These are phyloP conservation scores for Coemansia sp. DNA, from an alignment of 192 early-diverging fungal genomes.

Conservation along the genomic window DNA sequence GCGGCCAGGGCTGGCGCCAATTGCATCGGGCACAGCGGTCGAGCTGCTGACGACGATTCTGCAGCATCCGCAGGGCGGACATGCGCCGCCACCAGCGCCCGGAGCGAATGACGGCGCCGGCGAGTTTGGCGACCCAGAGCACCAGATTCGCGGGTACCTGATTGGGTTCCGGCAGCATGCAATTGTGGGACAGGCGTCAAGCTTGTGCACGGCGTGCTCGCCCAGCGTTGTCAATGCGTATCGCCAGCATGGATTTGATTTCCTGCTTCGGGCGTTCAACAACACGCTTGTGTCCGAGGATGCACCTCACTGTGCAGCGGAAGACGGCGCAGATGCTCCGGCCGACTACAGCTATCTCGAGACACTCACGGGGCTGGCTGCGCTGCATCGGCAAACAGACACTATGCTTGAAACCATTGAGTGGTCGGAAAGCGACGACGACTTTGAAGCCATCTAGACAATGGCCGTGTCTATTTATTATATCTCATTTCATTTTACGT, in stretches of 20 bases:
- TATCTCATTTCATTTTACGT: neutral
- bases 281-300: conserved; percentile 40
- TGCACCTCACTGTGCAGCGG: conserved; percentile 25
- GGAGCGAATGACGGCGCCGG: conserved; percentile 6
- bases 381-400: conserved; percentile 80
- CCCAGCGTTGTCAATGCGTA: conserved; percentile 60
- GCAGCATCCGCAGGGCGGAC: conserved; percentile 63
- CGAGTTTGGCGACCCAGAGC: conserved; percentile 79
- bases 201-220: conserved; percentile 92
- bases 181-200: conserved; percentile 80
- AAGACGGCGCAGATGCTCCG: conserved; percentile 6
- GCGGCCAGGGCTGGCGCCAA: conserved; percentile 87
- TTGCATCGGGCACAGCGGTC: conserved; percentile 83
- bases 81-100: conserved; percentile 35
- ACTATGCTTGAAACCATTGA: conserved; percentile 67
- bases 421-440: conserved; percentile 65
- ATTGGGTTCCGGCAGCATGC: conserved; percentile 80
- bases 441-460: conserved; percentile 36
- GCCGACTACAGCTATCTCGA: conserved; percentile 75
- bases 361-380: conserved; percentile 77
- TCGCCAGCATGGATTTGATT: conserved; percentile 65
- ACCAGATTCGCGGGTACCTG: conserved; percentile 95
- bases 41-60: conserved; percentile 87
- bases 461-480: conserved; percentile 15
- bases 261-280: conserved; percentile 72